These are phyloP conservation scores for Calonectria pseudoreteaudii DNA, from an alignment of 2,329 filamentous ascomycete genomes.

Conservation along the genomic window DNA sequence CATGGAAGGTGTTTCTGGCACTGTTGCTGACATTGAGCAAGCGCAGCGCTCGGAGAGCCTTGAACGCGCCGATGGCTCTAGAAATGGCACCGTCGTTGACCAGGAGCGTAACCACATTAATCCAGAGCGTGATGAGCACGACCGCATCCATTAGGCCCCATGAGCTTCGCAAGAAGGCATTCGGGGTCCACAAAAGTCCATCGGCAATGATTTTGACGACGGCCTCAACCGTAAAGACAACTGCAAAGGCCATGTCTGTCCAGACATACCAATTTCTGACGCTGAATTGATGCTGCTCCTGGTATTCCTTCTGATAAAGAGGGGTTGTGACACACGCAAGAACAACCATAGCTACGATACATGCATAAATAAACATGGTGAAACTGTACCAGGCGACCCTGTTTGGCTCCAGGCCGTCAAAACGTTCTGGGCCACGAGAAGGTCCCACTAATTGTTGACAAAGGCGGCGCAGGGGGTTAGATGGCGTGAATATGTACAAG, in stretches of 20 bases:
- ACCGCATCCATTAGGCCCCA: constrained; percentile 97
- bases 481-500: constrained; percentile 85
- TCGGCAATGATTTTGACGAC: constrained; percentile 94
- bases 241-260: constrained; percentile 89
- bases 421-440: constrained; percentile 85
- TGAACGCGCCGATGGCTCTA: constrained; percentile 94
- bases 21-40: constrained; percentile 97
- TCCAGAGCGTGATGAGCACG: constrained; percentile 93
- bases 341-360: constrained; percentile 97
- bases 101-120: constrained; percentile 89
- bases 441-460: constrained; percentile 94
- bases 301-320: constrained; percentile 91
- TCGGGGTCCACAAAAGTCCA: constrained; percentile 95
- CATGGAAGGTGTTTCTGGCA: constrained; percentile 95
- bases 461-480: constrained; percentile 80
- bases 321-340: constrained; percentile 95
- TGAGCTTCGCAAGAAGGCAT: constrained; percentile 94
- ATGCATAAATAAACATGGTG: constrained; percentile 92
- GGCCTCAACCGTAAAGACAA: constrained; percentile 88
- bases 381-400: constrained; percentile 93
- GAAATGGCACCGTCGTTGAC: constrained; percentile 86
- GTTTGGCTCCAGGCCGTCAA: constrained; percentile 91
- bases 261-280: constrained; percentile 92
- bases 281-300: constrained; percentile 68
- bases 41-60: constrained; percentile 90